Conservation (phyloP, 768 basidiomycete genomes). For the Phaffia australis region DNA sequence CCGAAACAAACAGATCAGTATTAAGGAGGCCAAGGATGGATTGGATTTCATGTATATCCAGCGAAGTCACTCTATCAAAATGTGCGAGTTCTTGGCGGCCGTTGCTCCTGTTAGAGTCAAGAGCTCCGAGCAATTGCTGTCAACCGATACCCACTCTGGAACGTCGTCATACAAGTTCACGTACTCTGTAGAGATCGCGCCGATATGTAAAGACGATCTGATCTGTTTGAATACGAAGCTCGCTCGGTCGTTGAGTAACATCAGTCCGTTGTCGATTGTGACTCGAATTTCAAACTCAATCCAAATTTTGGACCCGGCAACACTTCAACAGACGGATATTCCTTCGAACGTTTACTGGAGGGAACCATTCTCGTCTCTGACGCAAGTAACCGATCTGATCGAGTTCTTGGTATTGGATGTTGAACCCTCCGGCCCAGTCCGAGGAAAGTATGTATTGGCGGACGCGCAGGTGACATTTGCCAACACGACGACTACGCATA, state of each 20-base stretch:
- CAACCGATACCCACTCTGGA: slow-evolving; percentile 77
- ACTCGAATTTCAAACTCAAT: slow-evolving; percentile 83
- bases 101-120: slow-evolving; percentile 89
- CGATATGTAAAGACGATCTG: slow-evolving; percentile 95
- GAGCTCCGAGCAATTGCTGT: slow-evolving; percentile 85
- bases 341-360: slow-evolving; percentile 77
- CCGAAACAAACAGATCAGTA: slow-evolving; percentile 52
- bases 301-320: slow-evolving; percentile 79
- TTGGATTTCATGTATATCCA: slow-evolving; percentile 94
- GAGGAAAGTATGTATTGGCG: slow-evolving; percentile 71
- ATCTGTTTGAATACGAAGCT: slow-evolving; percentile 76
- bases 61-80: slow-evolving; percentile 83
- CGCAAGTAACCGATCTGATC: slow-evolving; percentile 68
- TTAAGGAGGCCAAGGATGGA: slow-evolving; percentile 88
- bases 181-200: slow-evolving; percentile 92
- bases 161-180: slow-evolving; percentile 96
- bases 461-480: slow-evolving; percentile 82
- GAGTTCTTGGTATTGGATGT: slow-evolving; percentile 94
- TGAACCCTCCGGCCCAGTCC: slow-evolving; percentile 62
- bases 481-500: slow-evolving; percentile 45
- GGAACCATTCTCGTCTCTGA: slow-evolving; percentile 73
- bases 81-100: slow-evolving; percentile 82
- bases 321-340: slow-evolving; percentile 73
- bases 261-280: slow-evolving; percentile 74
- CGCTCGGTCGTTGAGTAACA: slow-evolving; percentile 73